Evolutionary conservation across 2,329 filamentous ascomycete species (phyloP), one percentile per base, ranked within the genome.

Genomic region (Dactylella cylindrospora): DNA sequence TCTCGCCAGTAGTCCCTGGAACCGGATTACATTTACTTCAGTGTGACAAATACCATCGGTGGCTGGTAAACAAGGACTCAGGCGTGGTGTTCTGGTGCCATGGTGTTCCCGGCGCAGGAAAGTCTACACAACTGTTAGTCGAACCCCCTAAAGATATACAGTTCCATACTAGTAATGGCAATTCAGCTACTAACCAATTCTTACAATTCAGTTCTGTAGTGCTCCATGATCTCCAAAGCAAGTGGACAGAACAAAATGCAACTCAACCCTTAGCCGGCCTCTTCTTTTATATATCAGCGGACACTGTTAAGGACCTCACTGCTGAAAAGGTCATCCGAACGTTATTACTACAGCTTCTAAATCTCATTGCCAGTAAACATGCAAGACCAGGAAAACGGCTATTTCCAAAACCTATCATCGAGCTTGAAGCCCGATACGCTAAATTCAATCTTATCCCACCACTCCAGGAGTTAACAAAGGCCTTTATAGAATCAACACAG

Each of bases 271-370:
- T 41, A 20, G 46, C 23, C 35, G 15, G 17, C 19, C 25, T 29
- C 20, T 51, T 31, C 36, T 51, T 51, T 32, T 51, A 51, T 15
- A 20, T 51, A 17, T 26, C 44, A 36, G n/a, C 44, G 7, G 38
- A 36, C 9, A 36, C 20, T 38, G n/a, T 38, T 7, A 17, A 47
- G 38, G 44, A 38, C 13, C 13, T 47, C 7, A 47, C 26, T 12
- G 32, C 20, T 8, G 20, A 20, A 20, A 47, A 36, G 13, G 13
- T 47, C 13, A 38, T 47, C 8, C 5, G 9, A 20, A 47, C 44
- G n/a, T 33, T 47, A 17, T 33, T 47, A 7, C 31, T 36, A n/a
- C 44, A 47, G 29, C 44, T 47, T 47, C 15, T 38, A 20, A 8
- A 38, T 23, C 31, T 36, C 15, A 17, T 47, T 28, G n/a, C 22